These are phyloP conservation scores for Capsicum baccatum DNA, from an alignment of 257 asterid species.

Conservation along the genomic window DNA sequence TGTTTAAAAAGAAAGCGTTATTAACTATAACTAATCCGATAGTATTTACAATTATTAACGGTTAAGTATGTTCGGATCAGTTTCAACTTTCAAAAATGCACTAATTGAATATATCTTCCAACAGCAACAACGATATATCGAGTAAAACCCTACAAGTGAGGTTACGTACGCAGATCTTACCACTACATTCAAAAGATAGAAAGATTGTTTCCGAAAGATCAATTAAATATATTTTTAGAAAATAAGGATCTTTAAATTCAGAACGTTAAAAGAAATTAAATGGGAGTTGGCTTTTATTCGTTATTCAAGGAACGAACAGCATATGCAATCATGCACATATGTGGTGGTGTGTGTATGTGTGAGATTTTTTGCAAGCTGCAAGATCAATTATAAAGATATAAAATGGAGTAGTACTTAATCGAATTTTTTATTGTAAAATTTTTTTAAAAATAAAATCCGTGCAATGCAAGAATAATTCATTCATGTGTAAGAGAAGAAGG, in stretches of 20 bases:
- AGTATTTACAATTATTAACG: neutral
- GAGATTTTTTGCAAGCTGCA: conserved; percentile 21
- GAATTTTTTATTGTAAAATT: neutral
- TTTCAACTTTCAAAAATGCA: neutral
- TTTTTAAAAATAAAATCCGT: conserved; percentile 24
- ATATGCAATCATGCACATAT: conserved; percentile 27
- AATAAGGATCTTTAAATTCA: neutral
- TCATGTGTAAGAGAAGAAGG: conserved; percentile 39
- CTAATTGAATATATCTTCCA: too few relatives aligned
- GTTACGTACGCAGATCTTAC: too few relatives aligned
- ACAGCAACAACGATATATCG: too few relatives aligned
- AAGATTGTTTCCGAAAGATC: too few relatives aligned
- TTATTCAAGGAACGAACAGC: neutral
- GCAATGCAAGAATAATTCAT: conserved; percentile 40
- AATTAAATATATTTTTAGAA: too few relatives aligned
- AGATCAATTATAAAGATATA: conserved; percentile 23
- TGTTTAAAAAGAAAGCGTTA: neutral
- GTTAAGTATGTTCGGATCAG: neutral
- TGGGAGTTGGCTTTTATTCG: conserved; percentile 18
- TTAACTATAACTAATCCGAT: neutral
- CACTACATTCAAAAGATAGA: too few relatives aligned
- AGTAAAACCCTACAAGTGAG: too few relatives aligned
- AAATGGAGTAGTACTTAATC: neutral
- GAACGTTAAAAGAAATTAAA: conserved; percentile 23
- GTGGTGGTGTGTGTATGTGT: conserved; percentile 26